Percentiles rank a stretch among this genome's conserved stretches.
Conservation (phyloP, 352 stramenopile species). For the Pythium vanterpoolii region DNA sequence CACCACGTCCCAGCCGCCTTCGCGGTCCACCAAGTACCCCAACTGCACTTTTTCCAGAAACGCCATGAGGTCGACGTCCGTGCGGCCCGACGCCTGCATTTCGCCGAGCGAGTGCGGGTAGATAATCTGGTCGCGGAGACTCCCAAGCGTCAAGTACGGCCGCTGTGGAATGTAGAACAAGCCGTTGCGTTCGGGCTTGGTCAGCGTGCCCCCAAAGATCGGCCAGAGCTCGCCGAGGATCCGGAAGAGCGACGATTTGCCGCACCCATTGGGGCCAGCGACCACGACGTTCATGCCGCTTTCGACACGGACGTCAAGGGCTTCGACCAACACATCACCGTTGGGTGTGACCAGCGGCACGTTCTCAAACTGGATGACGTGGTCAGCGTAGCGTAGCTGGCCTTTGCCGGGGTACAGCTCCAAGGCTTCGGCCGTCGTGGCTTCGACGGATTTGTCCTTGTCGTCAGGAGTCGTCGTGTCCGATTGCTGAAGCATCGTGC, state of each 20-base stretch:
- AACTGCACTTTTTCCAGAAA: constrained; percentile 84
- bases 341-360: constrained; percentile 88
- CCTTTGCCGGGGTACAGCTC: constrained; percentile 64
- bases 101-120: constrained; percentile 81
- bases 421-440: constrained; percentile 41
- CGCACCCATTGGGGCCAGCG: constrained; percentile 78
- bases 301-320: constrained; percentile 80
- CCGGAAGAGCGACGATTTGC: constrained; percentile 88
- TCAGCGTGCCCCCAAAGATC: constrained; percentile 69
- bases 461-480: constrained; percentile 18
- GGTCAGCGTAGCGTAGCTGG: constrained; percentile 45
- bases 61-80: constrained; percentile 58
- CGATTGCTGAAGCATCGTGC: constrained; percentile 62
- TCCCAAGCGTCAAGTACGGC: constrained; percentile 85
- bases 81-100: constrained; percentile 48
- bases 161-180: constrained; percentile 92
- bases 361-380: constrained; percentile 86
- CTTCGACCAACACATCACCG: constrained; percentile 81
- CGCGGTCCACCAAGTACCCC: constrained; percentile 64
- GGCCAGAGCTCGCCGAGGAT: constrained; percentile 88
- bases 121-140: constrained; percentile 87
- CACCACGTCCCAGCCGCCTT: constrained; percentile 76
- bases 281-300: constrained; percentile 90
- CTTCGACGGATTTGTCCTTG: constrained; percentile 17
- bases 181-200: constrained; percentile 73